Percentiles rank a stretch among this genome's conserved stretches.
phyloP scores from a whole-genome alignment of 306 rosid species.

The Aeschynomene evenia region DNA sequence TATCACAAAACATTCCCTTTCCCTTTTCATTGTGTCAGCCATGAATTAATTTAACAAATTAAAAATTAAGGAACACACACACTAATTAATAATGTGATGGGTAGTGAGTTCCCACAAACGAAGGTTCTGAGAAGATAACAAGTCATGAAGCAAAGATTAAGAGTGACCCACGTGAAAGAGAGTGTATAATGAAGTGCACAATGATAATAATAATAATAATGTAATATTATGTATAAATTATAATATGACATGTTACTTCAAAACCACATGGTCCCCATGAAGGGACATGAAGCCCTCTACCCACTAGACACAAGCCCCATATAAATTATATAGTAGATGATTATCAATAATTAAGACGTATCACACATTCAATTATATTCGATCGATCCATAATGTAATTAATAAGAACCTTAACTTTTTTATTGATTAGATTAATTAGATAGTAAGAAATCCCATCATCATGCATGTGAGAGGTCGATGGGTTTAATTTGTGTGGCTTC shows the following conservation, averaged over 20 bases:
- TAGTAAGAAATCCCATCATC: neutral
- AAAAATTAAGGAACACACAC: neutral
- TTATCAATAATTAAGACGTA: too few relatives aligned
- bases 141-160: neutral
- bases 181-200: neutral
- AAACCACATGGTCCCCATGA: conserved; percentile 29
- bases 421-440: neutral
- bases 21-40: neutral
- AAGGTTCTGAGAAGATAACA: conserved; percentile 11
- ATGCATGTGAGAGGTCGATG: neutral
- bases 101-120: conserved; percentile 7
- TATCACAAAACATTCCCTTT: neutral
- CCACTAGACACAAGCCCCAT: conserved; percentile 31
- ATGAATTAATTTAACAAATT: neutral
- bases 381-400: neutral
- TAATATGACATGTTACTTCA: neutral
- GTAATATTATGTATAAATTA: too few relatives aligned
- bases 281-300: conserved; percentile 29
- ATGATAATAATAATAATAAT: too few relatives aligned
- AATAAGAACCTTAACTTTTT: neutral
- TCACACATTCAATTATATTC: too few relatives aligned
- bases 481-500: neutral
- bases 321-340: conserved; percentile 5
- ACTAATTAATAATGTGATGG: neutral
- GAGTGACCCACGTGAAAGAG: conserved; percentile 9